phyloP scores from a whole-genome alignment of 306 rosid species.

The Ceratonia siliqua region DNA sequence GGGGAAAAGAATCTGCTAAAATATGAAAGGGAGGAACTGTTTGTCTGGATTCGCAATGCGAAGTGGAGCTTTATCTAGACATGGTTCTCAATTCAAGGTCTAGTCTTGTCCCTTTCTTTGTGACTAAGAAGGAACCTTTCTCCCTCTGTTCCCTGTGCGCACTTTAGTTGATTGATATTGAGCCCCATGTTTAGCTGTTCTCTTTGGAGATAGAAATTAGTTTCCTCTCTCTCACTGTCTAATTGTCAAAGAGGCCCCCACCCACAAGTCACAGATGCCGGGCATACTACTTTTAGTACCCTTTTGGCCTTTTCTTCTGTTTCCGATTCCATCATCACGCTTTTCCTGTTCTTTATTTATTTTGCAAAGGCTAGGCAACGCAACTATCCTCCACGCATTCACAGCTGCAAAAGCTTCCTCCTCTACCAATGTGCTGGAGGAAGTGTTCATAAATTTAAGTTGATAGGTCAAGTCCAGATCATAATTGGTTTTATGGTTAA shows the following conservation, averaged over 20 bases:
- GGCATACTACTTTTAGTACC: background rate
- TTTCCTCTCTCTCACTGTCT: background rate
- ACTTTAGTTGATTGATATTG: conserved; percentile 24
- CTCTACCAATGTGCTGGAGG: too few species aligned
- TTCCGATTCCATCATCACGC: background rate
- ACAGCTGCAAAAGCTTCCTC: too few species aligned
- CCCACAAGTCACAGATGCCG: background rate
- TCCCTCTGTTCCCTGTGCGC: background rate
- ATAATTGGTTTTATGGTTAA: too few species aligned
- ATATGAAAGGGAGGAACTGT: background rate
- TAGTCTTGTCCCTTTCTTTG: background rate
- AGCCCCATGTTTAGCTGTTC: background rate
- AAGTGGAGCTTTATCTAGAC: too few species aligned
- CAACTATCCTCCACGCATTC: too few species aligned
- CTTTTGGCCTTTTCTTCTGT: too few species aligned
- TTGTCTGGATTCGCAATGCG: too few species aligned
- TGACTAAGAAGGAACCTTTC: background rate
- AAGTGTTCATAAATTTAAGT: too few species aligned
- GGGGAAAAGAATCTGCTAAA: background rate
- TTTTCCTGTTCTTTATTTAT: background rate
- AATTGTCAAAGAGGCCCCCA: background rate
- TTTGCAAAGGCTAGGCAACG: background rate
- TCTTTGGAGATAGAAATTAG: background rate
- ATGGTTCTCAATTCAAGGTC: background rate
- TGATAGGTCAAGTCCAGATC: too few species aligned